Evolutionary conservation across 225 moss, liverwort and hornwort genomes (phyloP).

Genomic region (Bryum argenteum): DNA sequence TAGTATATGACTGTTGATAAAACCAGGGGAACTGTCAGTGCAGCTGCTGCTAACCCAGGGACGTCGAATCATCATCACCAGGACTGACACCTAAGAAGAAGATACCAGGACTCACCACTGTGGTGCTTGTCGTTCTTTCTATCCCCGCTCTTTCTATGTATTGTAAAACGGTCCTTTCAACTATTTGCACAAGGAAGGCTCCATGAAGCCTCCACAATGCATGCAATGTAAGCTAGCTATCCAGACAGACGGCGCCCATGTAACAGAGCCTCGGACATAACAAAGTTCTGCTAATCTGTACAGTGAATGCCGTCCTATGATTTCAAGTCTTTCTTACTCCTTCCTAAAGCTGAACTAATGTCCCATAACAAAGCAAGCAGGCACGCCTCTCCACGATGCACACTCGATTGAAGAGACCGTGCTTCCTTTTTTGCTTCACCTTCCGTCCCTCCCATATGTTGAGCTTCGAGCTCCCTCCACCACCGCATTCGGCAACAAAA

Average conservation of each 20-base stretch:
- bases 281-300: constrained; percentile 31
- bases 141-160: constrained; percentile 37
- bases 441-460: constrained; percentile 27
- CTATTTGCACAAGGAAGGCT: not conserved
- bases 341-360: constrained; percentile 42
- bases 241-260: constrained; percentile 26
- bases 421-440: constrained; percentile 36
- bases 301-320: constrained; percentile 34
- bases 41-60: constrained; percentile 23
- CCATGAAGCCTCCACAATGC: constrained; percentile 4
- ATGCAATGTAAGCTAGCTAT: constrained; percentile 27
- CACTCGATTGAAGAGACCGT: constrained; percentile 41
- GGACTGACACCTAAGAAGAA: constrained; percentile 16
- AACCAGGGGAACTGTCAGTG: constrained; percentile 35
- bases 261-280: constrained; percentile 23
- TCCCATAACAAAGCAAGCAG: constrained; percentile 24
- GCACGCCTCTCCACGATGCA: constrained; percentile 42
- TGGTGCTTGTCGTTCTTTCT: constrained; percentile 33
- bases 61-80: constrained; percentile 23
- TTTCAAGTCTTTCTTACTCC: not conserved
- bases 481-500: constrained; percentile 24
- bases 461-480: constrained; percentile 37
- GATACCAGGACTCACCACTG: constrained; percentile 41
- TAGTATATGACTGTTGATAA: not conserved
- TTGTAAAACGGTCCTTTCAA: constrained; percentile 17